Base-by-base conservation (phyloP, 2,329 filamentous ascomycete genomes). In the Magnaporthiopsis poae region DNA sequence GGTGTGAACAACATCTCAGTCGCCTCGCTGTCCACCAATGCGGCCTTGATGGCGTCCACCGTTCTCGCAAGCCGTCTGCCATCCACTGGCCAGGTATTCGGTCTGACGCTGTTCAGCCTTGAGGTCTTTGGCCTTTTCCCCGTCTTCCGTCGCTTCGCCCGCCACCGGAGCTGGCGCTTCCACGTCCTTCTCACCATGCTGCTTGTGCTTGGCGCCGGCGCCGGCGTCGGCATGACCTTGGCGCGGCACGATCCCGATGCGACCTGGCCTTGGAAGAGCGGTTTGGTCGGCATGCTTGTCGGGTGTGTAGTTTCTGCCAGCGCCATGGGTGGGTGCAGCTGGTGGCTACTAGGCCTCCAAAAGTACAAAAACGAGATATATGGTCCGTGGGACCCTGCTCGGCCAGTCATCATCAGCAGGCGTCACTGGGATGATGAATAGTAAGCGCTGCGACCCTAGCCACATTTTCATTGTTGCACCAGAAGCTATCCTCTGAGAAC, bases 311-410 rank as follows among this genome's bases (percentile, higher is more conserved):
- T 92, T 29, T 89, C 90, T 0, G 86, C 88, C 5, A 76, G 96
- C 66, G 88, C 88, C 2, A 96, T 97, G 87, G 95, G 94, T 1
- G 89, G 92, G 15, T 97, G 93, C 76, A 96, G 92, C 75, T 98
- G 93, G 94, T 98, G 95, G 93, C 79, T 99, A 69, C 98, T 99
- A 73, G 91, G 92, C 11, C 77, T 99, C 76, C 95, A 99, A 78
- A 94, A 96, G 79, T 99, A 98, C 79, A 99, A 99, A 82, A 98
- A 98, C 76, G 95, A 98, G 78, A 97, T 99, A 71, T 91, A 93
- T 74, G 95, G 95, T 61, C 95, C 95, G 1, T 99, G 95, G 95
- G 95, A 99, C 79, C 93, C 94, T 27, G 95, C 95, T 8, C 84
- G 93, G 74, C 95, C 95, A 12, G 86, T 95, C 66, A 93, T 95